These are phyloP conservation scores for Populus tomentosa DNA, from an alignment of 441 rosid species.

Conservation along the genomic window DNA sequence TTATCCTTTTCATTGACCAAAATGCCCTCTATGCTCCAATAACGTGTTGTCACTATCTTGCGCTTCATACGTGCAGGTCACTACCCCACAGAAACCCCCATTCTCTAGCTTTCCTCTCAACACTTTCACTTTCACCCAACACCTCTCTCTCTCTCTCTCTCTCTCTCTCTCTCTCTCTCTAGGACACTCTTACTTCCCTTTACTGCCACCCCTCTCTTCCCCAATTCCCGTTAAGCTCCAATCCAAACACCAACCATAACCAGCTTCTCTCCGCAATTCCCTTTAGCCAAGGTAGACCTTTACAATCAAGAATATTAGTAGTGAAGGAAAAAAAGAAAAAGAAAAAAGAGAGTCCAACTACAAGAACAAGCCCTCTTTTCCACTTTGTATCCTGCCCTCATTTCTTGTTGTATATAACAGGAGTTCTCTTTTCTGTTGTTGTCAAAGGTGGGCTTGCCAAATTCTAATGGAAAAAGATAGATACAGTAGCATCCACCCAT, in stretches of 20 bases:
- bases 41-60: constrained; percentile 32
- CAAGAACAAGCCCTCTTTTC: neutral
- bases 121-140: neutral
- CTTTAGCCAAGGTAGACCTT: too few species aligned
- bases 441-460: too few species aligned
- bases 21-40: neutral
- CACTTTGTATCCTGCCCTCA: too few species aligned
- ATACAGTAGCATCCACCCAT: constrained; percentile 9
- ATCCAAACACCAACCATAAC: too few species aligned
- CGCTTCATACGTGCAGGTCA: constrained; percentile 23
- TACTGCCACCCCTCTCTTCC: neutral
- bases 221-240: too few species aligned
- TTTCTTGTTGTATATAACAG: too few species aligned
- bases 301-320: too few species aligned
- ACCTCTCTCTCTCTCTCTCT: too few species aligned
- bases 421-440: too few species aligned
- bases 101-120: neutral
- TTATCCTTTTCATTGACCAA: neutral
- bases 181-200: neutral
- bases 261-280: too few species aligned
- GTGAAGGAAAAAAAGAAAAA: neutral
- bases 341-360: neutral
- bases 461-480: neutral
- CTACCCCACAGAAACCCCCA: constrained; percentile 9
- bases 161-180: neutral